Base-by-base conservation (phyloP, 148 eudicot genomes). In the Chenopodium quinoa region DNA sequence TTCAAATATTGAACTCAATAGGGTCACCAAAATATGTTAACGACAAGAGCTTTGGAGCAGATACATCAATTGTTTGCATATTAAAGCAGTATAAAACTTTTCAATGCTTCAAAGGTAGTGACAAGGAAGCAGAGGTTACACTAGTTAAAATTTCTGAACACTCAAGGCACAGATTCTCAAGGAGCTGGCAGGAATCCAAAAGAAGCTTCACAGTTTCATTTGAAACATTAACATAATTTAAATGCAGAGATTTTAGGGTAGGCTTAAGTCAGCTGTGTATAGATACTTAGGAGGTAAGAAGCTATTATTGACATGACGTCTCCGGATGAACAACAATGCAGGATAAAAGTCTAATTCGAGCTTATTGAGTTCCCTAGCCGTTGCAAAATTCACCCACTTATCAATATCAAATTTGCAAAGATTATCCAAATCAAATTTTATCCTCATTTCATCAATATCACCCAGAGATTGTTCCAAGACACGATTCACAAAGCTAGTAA, bases 21-120 rank as follows among this genome's bases (percentile, higher is more conserved):
- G 54, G 56, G 0, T 8, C 11, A 16, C 82, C 82, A 58, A 0
- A 1, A 48, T 71, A 80, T 56, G 9, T 54, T 13, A 80, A 80
- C 0, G 70, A 32, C 68, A 72, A 34, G 60, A 80, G 82, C 58
- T 80, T 71, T 71, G 82, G 76, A 58, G 82, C 77, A 72, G 75
- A 58, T 7, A 80, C 58, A 20, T 80, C 82, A 37, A 80, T 71
- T 20, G 34, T 16, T 27, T 80, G 22, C 54, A 80, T 13, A 25
- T 47, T 7, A 9, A 2, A 8, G 13, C 80, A 78, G 25, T 0
- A 0, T 0, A 7, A 65, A 34, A 78, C 63, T 17, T 47, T 31
- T 47, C 47, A 48, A 16, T 47, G 13, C 6, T 78, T 78, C 34
- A 78, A 46, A 1, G 22, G 72, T 44, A 25, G 19, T 50, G 64